Conservation (phyloP, 1,139 yeast genomes). For the Lodderomyces theae region DNA sequence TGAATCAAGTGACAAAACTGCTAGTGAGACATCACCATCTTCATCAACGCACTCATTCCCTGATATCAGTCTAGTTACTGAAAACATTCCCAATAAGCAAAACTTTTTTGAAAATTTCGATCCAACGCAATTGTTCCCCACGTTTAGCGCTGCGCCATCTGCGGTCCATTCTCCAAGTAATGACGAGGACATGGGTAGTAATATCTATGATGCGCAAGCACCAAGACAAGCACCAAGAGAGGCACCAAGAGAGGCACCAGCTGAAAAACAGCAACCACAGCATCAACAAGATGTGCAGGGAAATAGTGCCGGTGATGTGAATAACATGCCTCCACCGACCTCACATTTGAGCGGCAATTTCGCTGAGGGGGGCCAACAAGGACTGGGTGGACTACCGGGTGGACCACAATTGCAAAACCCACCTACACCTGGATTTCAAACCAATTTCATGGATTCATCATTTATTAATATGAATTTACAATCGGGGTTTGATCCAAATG, state of each 20-base stretch:
- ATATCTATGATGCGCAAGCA: conserved; percentile 14
- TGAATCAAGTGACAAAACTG: conserved; percentile 13
- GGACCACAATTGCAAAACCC: conserved; percentile 14
- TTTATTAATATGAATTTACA: conserved; percentile 47
- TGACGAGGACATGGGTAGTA: conserved; percentile 16
- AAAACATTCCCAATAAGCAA: conserved; percentile 38
- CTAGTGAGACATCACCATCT: conserved; percentile 30
- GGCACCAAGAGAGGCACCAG: background rate
- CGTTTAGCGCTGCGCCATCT: conserved; percentile 36
- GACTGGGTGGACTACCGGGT: no score
- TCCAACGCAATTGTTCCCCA: conserved; percentile 51
- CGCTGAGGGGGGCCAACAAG: background rate
- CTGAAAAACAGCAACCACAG: background rate
- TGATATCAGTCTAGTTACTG: conserved; percentile 47
- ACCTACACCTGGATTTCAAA: conserved; percentile 33
- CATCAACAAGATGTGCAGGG: conserved; percentile 1
- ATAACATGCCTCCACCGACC: no score
- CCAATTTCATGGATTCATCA: conserved; percentile 46
- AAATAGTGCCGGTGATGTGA: background rate
- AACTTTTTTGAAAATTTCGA: conserved; percentile 48
- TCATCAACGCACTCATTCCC: conserved; percentile 45
- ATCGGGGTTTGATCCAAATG: conserved; percentile 38
- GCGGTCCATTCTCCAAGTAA: conserved; percentile 35
- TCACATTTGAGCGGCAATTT: no score
- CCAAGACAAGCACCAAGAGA: conserved; percentile 4